Conservation (phyloP, 306 rosid genomes). For the Fragaria ananassa region DNA sequence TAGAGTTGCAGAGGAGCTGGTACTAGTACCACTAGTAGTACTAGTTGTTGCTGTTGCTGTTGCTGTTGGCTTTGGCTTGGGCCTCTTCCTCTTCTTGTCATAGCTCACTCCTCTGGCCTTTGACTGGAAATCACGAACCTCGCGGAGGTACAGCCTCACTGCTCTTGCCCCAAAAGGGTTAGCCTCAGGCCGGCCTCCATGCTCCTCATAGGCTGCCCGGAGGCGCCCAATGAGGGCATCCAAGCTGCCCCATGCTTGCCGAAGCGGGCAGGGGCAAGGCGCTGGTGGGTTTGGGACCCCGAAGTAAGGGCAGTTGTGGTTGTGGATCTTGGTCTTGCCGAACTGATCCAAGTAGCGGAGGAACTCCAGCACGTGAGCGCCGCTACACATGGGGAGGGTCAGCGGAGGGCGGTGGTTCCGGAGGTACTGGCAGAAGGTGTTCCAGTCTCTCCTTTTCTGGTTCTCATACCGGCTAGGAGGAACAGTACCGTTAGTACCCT, state of each 20-base stretch:
- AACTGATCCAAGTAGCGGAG: slow-evolving; percentile 88
- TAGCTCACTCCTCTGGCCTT: slow-evolving; percentile 89
- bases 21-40: background rate
- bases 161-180: slow-evolving; percentile 78
- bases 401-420: slow-evolving; percentile 80
- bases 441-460: slow-evolving; percentile 94
- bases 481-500: background rate
- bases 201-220: slow-evolving; percentile 84
- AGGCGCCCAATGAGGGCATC: slow-evolving; percentile 95
- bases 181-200: slow-evolving; percentile 54
- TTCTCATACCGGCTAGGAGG: slow-evolving; percentile 87
- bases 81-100: slow-evolving; percentile 86
- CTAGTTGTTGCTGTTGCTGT: background rate
- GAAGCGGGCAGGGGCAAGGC: slow-evolving; percentile 87
- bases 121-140: slow-evolving; percentile 87
- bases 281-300: slow-evolving; percentile 83
- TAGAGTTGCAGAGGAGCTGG: background rate
- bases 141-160: slow-evolving; percentile 70
- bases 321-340: slow-evolving; percentile 90
- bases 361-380: slow-evolving; percentile 79
- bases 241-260: slow-evolving; percentile 97
- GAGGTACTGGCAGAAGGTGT: slow-evolving; percentile 89
- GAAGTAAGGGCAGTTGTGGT: slow-evolving; percentile 75
- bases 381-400: slow-evolving; percentile 54
- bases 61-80: slow-evolving; percentile 38